Percentiles rank a stretch among this genome's conserved stretches.
These are phyloP conservation scores for Gracilaria gracilis DNA, from an alignment of 23 red algal genomes.

Conservation along the genomic window DNA sequence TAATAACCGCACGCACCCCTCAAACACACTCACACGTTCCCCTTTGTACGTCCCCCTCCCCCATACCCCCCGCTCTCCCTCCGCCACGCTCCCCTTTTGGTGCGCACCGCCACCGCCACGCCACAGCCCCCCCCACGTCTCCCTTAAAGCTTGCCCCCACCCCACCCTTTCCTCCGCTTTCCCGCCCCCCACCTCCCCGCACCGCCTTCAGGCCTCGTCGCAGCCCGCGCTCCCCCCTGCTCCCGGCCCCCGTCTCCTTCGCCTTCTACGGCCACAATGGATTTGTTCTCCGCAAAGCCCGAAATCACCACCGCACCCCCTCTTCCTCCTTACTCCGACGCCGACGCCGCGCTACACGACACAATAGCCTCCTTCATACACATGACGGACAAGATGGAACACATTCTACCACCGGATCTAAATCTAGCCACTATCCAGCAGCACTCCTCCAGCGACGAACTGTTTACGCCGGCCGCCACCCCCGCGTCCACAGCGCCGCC, in stretches of 20 bases:
- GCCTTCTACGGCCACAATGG: neutral
- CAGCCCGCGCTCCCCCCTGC: neutral
- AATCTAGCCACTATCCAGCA: constrained; percentile 15
- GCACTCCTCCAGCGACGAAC: neutral
- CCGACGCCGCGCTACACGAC: constrained; percentile 29
- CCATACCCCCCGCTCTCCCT: neutral
- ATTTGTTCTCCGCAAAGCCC: constrained; percentile 18
- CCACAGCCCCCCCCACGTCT: neutral
- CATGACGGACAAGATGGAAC: constrained; percentile 54
- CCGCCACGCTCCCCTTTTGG: neutral
- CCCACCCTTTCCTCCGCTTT: neutral
- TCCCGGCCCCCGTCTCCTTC: neutral
- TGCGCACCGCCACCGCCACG: neutral
- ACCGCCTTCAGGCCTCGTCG: no score
- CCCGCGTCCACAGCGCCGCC: constrained; percentile 7
- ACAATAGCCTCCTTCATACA: constrained; percentile 55
- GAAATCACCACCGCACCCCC: neutral
- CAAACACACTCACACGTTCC: neutral
- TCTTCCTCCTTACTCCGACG: neutral
- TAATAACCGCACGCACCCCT: neutral
- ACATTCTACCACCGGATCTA: constrained; percentile 45
- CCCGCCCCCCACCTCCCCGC: neutral
- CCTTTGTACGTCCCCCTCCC: neutral
- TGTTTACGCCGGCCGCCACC: neutral
- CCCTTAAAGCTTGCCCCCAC: neutral